Percentiles rank a stretch among this genome's conserved stretches.
Conservation (phyloP, 2,329 filamentous ascomycete genomes). For the Diplodia scrobiculata region DNA sequence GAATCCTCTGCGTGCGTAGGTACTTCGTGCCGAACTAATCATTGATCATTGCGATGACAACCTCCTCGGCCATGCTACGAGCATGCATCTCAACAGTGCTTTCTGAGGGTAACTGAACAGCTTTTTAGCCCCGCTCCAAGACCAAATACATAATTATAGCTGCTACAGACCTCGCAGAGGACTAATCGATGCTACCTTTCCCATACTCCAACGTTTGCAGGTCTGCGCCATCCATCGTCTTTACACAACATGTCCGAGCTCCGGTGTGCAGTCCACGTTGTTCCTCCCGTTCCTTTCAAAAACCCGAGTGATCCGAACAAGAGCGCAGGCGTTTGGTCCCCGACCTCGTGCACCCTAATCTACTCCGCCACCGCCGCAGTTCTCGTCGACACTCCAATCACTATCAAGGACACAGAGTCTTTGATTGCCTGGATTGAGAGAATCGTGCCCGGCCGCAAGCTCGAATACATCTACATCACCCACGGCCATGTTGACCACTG, state of each 20-base stretch:
- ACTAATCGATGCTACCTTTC: not conserved
- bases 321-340: constrained; percentile 25
- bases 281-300: constrained; percentile 14
- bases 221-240: not conserved
- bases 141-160: too few species aligned
- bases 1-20: too few species aligned
- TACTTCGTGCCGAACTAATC: too few species aligned
- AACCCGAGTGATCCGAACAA: not conserved
- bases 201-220: too few species aligned
- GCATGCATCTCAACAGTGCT: too few species aligned
- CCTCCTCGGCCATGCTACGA: too few species aligned
- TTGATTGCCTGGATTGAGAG: constrained; percentile 44
- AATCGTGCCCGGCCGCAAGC: constrained; percentile 34
- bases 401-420: constrained; percentile 37
- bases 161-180: not conserved
- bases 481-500: constrained; percentile 51
- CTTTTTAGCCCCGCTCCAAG: too few species aligned
- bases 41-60: too few species aligned
- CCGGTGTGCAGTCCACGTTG: constrained; percentile 18
- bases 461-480: constrained; percentile 47
- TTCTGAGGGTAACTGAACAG: too few species aligned
- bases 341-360: constrained; percentile 38
- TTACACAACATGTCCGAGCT: not conserved
- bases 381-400: constrained; percentile 46
- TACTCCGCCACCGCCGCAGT: constrained; percentile 40